phyloP scores from a whole-genome alignment of 768 basidiomycete species.

The Boletus rufocinnamomeus region DNA sequence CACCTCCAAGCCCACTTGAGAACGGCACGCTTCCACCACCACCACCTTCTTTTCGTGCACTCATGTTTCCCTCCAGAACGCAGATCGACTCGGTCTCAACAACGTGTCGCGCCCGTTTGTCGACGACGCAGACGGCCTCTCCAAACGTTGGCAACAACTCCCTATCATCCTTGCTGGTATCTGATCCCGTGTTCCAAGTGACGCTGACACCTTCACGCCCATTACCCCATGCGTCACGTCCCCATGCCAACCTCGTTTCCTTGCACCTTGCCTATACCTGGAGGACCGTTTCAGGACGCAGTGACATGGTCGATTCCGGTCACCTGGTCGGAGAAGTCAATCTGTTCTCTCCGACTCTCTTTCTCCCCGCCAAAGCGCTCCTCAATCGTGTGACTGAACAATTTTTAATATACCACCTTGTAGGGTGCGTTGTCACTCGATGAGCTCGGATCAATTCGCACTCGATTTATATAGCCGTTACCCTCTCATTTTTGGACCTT shows the following conservation, averaged over 20 bases:
- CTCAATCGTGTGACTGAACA: conserved; percentile 55
- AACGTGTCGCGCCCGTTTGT: conserved; percentile 55
- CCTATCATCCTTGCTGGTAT: conserved; percentile 6
- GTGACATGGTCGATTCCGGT: conserved; percentile 14
- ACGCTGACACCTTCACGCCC: conserved; percentile 42
- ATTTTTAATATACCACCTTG: conserved; percentile 58
- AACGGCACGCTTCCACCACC: conserved; percentile 38
- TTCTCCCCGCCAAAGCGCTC: conserved; percentile 54
- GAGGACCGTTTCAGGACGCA: conserved; percentile 22
- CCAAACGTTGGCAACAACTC: conserved; percentile 39
- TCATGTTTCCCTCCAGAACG: conserved; percentile 49
- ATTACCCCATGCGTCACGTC: conserved; percentile 29
- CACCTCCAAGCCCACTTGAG: conserved; percentile 54
- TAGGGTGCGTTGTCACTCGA: conserved; percentile 45
- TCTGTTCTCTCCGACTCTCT: conserved; percentile 57
- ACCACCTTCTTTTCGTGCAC: conserved; percentile 6
- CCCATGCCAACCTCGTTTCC: conserved; percentile 35
- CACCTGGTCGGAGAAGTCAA: conserved; percentile 36
- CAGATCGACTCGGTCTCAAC: conserved; percentile 55
- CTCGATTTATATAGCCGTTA: conserved; percentile 53
- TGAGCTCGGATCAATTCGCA: conserved; percentile 11
- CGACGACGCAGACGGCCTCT: conserved; percentile 43
- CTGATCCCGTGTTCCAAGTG: conserved; percentile 35
- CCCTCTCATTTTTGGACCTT: conserved; percentile 74
- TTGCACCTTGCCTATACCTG: conserved; percentile 47